phyloP scores from a whole-genome alignment of 1,284 basidiomycete genomes.

The Mrakiaceae sp. region DNA sequence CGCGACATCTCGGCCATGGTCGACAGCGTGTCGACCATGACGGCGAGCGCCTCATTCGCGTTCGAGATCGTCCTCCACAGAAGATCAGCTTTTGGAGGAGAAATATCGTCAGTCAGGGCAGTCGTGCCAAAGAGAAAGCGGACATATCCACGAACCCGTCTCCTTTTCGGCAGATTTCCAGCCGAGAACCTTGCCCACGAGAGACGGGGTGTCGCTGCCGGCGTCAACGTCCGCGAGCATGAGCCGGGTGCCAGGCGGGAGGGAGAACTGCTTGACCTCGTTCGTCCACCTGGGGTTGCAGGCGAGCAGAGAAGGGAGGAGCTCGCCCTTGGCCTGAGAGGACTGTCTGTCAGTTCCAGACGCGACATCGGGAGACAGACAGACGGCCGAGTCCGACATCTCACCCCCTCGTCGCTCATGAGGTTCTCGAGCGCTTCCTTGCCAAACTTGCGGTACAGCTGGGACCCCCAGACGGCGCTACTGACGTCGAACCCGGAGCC shows the following conservation, averaged over 20 bases:
- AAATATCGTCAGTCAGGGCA: neutral
- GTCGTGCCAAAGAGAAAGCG: neutral
- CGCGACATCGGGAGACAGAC: neutral
- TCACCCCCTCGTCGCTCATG: constrained; percentile 49
- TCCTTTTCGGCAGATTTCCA: constrained; percentile 45
- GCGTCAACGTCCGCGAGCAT: constrained; percentile 87
- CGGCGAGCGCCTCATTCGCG: constrained; percentile 28
- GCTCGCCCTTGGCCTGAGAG: constrained; percentile 6
- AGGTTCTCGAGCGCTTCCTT: constrained; percentile 55
- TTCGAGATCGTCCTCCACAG: constrained; percentile 59
- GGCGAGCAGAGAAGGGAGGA: constrained; percentile 48
- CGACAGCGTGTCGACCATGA: constrained; percentile 24
- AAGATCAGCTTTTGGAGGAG: constrained; percentile 41
- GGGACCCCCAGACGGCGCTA: constrained; percentile 87
- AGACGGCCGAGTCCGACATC: constrained; percentile 16
- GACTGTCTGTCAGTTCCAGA: neutral
- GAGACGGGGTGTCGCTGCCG: constrained; percentile 82
- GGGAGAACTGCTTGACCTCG: constrained; percentile 52
- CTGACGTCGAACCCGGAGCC: constrained; percentile 96
- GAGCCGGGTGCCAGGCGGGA: constrained; percentile 68
- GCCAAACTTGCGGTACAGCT: constrained; percentile 82
- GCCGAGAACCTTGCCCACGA: constrained; percentile 74
- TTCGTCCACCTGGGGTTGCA: constrained; percentile 57
- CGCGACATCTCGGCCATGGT: constrained; percentile 25
- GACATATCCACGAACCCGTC: constrained; percentile 36